Base-by-base conservation (phyloP, 805 yeast species). In the Zygoascus ofunaensis region DNA sequence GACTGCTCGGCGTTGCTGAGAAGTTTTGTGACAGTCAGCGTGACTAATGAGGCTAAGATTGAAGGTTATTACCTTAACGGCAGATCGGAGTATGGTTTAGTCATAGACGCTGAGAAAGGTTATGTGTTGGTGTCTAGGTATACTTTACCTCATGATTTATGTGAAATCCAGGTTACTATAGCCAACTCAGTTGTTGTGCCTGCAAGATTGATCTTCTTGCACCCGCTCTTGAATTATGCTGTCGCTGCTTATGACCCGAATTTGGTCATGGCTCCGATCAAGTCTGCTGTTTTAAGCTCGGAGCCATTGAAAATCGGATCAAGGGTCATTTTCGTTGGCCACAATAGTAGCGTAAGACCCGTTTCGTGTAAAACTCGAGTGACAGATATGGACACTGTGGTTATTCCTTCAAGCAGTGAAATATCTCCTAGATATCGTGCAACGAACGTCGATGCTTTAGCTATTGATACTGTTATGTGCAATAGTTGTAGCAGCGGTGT, bases 181-280 rank as follows among this genome's bases (percentile, higher is more conserved):
- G 95, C 96, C 3, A 95, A 89, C 50, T 82, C 94, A 1, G 76
- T 85, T 19, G 77, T 80, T 51, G 73, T 87, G 12, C 86, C 94
- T 0, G 96, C 82, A 1, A 71, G 77, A 50, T 92, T 87, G 21
- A 79, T 79, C 19, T 89, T 87, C 54, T 66, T 86, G 56, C 96
- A 87, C 59, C 96, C 97, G 28, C 77, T 85, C 32, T 85, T 82
- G 54, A 87, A 87, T 53, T 87, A 82, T 61, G 87, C 94, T 1
- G 76, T 87, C 45, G 70, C 89, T 21, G 76, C 84, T 59, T 89
- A 86, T 60, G 94, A 89, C 58, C 87, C 95, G 5, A 55, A 68
- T 3, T 64, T 86, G 41, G 81, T 89, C 14, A 60, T 73, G 19
- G 89, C 94, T 2, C 82, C 82, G 35, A 76, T 86, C 5, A 64